phyloP scores from a whole-genome alignment of 2,329 filamentous ascomycete species.

The Trichoderma guizhouense region DNA sequence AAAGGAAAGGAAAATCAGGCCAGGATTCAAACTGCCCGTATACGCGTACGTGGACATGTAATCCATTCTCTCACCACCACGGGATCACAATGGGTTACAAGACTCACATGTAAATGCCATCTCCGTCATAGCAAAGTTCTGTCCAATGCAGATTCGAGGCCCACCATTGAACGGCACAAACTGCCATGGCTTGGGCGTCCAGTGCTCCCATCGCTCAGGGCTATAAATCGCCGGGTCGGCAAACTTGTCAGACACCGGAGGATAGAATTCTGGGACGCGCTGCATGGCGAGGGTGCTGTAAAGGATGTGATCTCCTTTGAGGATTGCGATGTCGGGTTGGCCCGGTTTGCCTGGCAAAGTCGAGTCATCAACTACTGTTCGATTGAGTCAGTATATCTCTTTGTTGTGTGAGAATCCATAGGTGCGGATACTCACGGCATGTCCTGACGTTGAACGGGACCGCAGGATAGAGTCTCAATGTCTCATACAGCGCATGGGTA shows the following conservation, averaged over 20 bases:
- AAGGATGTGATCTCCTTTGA: constrained; percentile 61
- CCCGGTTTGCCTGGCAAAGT: constrained; percentile 65
- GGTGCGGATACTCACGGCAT: constrained; percentile 7
- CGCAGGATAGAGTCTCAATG: constrained; percentile 70
- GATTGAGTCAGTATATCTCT: too few relatives aligned
- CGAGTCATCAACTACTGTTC: constrained; percentile 57
- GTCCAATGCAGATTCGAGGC: constrained; percentile 70
- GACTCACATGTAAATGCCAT: constrained; percentile 41
- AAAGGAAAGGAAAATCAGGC: background rate
- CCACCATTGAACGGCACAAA: constrained; percentile 76
- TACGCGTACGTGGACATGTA: background rate
- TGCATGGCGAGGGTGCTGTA: constrained; percentile 74
- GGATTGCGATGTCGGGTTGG: constrained; percentile 59
- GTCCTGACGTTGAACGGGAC: constrained; percentile 74
- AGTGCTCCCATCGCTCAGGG: constrained; percentile 64
- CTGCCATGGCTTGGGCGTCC: constrained; percentile 65
- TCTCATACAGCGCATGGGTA: constrained; percentile 70
- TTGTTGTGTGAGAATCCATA: background rate
- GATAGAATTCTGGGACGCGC: constrained; percentile 61
- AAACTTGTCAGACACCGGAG: constrained; percentile 44
- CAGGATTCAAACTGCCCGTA: background rate
- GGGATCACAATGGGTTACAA: too few relatives aligned
- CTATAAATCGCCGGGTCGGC: constrained; percentile 51
- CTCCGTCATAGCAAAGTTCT: constrained; percentile 79
- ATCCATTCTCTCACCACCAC: background rate